Evolutionary conservation across 192 early-diverging fungal genomes (phyloP).

Genomic region (Coemansia sp.): DNA sequence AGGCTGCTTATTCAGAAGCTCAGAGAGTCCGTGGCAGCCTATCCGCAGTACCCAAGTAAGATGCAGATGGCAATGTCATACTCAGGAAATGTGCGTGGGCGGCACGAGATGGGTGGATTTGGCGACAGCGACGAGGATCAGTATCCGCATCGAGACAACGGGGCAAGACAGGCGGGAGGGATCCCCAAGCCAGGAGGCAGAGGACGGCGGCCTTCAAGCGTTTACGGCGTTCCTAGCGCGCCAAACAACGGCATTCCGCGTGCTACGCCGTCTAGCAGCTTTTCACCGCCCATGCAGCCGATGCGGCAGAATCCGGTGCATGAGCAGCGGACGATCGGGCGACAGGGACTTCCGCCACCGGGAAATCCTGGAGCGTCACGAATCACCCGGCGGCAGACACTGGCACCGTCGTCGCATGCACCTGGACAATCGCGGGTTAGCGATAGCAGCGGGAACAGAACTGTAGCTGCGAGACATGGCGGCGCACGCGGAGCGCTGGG

Average conservation of each 20-base stretch:
- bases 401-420: slow-evolving; percentile 22
- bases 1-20: slow-evolving; percentile 26
- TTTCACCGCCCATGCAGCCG: slow-evolving; percentile 35
- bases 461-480: slow-evolving; percentile 14
- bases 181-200: slow-evolving; percentile 18
- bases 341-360: slow-evolving; percentile 31
- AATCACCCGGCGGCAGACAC: slow-evolving; percentile 31
- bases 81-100: slow-evolving; percentile 6
- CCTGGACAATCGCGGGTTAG: slow-evolving; percentile 9
- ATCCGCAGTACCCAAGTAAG: slow-evolving; percentile 5
- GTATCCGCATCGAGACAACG: slow-evolving; percentile 5
- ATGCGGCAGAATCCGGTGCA: slow-evolving; percentile 4
- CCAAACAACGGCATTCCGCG: slow-evolving; percentile 30
- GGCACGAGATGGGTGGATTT: slow-evolving; percentile 8
- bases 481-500: slow-evolving; percentile 13
- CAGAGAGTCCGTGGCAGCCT: neutral
- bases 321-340: slow-evolving; percentile 12
- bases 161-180: slow-evolving; percentile 11
- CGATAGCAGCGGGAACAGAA: slow-evolving; percentile 12
- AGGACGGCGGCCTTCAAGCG: slow-evolving; percentile 29
- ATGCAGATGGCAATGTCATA: slow-evolving; percentile 7
- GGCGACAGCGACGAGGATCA: slow-evolving; percentile 39
- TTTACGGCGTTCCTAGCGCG: slow-evolving; percentile 27
- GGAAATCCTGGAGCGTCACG: slow-evolving; percentile 15
- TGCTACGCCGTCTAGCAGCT: slow-evolving; percentile 11